Evolutionary conservation across 225 moss, liverwort and hornwort genomes (phyloP), one percentile per base, ranked within the genome.

Genomic region (Straminergon stramineum): DNA sequence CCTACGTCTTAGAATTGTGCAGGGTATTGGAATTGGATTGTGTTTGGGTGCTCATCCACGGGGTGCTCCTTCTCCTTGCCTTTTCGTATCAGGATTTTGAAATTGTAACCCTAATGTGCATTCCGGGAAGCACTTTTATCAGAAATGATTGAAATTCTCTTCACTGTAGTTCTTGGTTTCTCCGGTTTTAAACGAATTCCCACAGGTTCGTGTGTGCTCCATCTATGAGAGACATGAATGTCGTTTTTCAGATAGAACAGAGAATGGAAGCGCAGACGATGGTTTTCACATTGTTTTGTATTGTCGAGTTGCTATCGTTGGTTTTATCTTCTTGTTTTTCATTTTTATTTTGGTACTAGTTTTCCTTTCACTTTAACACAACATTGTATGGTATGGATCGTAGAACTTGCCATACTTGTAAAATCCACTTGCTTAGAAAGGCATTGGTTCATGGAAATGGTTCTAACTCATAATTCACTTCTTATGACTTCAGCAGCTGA

Each of bases 401-500:
- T 77, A 53, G 76, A 53, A 48, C 48, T 48, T 11, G 18, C 11
- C 48, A 75, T 48, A 48, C 17, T 75, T 30, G 75, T 75, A 11
- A 32, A 78, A 43, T 19, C 43, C 39, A 58, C 65, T 86, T 75
- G 52, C 30, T 8, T 80, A 60, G 75, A 48, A 91, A n/a, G 22
- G 39, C 57, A 77, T 80, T 56, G 65, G 58, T 62, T 73, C 26
- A 5, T 55, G 84, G 43, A 87, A 70, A 65, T 87, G 20, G 39
- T 86, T 82, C 43, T 84, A 65, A 89, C 73, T 70, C 10, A 41
- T 62, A 57, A 28, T 69, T 74, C 39, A 8, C 77, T 82, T 89
- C 4, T 70, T 77, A 41, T 82, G 91, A 53, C 84, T 90, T 89
- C 91, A 92, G 93, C 92, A 60, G 94, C 93, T 60, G 92, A 91